Evolutionary conservation across 1,284 basidiomycete species (phyloP).

Genomic region (Pseudozyma pruni): DNA sequence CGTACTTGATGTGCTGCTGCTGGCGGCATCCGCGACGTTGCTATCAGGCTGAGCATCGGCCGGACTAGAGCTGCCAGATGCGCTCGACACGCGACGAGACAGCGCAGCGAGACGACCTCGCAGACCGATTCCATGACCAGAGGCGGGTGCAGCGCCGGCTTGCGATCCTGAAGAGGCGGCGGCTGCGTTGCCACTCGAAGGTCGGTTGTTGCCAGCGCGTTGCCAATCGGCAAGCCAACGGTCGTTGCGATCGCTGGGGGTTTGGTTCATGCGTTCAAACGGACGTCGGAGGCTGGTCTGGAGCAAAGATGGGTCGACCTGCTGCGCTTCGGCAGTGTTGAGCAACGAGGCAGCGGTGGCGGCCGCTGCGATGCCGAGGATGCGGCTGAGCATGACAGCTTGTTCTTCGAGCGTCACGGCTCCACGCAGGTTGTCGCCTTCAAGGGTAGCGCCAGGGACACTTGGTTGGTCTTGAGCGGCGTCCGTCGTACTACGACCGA

Average conservation of each 20-base stretch:
- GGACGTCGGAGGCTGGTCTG: conserved; percentile 46
- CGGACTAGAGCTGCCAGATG: conserved; percentile 10
- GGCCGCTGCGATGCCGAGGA: conserved; percentile 61
- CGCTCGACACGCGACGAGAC: conserved; percentile 24
- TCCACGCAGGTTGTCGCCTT: conserved; percentile 38
- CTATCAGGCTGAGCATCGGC: too few species aligned
- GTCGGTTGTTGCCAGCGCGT: conserved; percentile 4
- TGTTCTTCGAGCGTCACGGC: conserved; percentile 64
- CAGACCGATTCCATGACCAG: conserved; percentile 31
- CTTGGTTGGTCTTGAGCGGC: not conserved
- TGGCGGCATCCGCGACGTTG: too few species aligned
- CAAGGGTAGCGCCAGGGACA: conserved; percentile 2
- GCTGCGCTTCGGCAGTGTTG: conserved; percentile 36
- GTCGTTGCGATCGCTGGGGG: conserved; percentile 17
- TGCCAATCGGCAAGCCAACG: conserved; percentile 39
- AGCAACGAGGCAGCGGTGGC: conserved; percentile 65
- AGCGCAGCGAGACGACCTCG: conserved; percentile 34
- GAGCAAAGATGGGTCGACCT: conserved; percentile 45
- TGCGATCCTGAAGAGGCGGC: not conserved
- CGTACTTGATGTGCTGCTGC: not conserved
- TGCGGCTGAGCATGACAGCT: conserved; percentile 64
- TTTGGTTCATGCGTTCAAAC: conserved; percentile 34
- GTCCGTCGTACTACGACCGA: not conserved
- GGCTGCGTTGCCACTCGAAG: not conserved
- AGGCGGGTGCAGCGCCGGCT: not conserved